A percentile compares a stretch with the other conserved stretches of the same genome.
These are phyloP conservation scores for Piper longum DNA, from an alignment of 164 flowering plant species.

Conservation along the genomic window DNA sequence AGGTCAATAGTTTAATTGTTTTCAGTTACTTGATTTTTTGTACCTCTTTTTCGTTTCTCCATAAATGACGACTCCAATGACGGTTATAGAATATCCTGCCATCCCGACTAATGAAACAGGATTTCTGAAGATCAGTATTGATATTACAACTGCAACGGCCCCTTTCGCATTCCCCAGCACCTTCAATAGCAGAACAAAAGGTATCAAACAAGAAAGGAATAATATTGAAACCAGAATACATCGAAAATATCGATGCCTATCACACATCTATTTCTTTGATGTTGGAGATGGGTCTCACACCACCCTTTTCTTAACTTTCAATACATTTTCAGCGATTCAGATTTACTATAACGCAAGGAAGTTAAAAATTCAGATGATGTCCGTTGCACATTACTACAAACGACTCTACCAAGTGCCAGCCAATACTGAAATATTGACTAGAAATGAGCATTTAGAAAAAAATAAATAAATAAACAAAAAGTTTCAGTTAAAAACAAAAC, in stretches of 20 bases:
- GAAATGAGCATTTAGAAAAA: too few relatives aligned
- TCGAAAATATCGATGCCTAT: background rate
- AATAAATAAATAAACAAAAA: too few relatives aligned
- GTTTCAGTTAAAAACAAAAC: background rate
- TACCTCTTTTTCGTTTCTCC: constrained; percentile 76
- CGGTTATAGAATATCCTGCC: constrained; percentile 73
- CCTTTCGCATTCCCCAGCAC: constrained; percentile 96
- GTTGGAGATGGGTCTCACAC: too few relatives aligned
- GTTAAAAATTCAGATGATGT: too few relatives aligned
- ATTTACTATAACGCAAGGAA: too few relatives aligned
- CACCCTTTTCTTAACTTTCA: too few relatives aligned
- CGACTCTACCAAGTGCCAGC: too few relatives aligned
- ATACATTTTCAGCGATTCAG: too few relatives aligned
- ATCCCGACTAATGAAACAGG: constrained; percentile 80
- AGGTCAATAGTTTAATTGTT: background rate
- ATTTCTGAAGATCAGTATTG: constrained; percentile 64
- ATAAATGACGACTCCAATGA: constrained; percentile 73
- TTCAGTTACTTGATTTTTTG: constrained; percentile 38
- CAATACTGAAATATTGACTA: too few relatives aligned
- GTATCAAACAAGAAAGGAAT: background rate
- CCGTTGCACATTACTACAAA: too few relatives aligned
- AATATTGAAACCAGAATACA: background rate
- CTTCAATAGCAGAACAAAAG: constrained; percentile 16
- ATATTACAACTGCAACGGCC: constrained; percentile 89
- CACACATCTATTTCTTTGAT: too few relatives aligned